These are phyloP conservation scores for Petrea volubilis DNA, from an alignment of 257 asterid genomes.

Conservation along the genomic window DNA sequence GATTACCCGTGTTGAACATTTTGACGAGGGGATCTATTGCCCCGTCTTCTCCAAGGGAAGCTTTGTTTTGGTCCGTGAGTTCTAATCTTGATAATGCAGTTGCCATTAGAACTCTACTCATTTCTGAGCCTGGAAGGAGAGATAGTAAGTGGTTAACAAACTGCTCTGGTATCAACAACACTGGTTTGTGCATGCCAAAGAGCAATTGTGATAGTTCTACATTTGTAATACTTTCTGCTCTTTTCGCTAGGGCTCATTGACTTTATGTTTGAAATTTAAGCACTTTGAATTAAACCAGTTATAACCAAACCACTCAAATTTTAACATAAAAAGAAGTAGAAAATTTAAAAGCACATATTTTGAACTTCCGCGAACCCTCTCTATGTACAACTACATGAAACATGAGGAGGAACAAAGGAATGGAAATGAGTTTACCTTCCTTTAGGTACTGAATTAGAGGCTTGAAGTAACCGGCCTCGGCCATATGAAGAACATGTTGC, in stretches of 20 bases:
- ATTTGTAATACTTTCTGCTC: too few species aligned
- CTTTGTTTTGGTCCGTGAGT: slow-evolving; percentile 70
- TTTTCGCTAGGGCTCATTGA: too few species aligned
- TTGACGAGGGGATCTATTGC: slow-evolving; percentile 66
- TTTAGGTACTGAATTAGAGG: slow-evolving; percentile 70
- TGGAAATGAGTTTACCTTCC: slow-evolving; percentile 45
- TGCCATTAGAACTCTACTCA: slow-evolving; percentile 87
- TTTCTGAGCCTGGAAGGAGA: slow-evolving; percentile 72
- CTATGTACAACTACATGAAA: neutral
- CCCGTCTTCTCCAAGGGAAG: slow-evolving; percentile 67
- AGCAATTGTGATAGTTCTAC: neutral
- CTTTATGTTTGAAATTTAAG: too few species aligned
- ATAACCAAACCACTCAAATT: too few species aligned
- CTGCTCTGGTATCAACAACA: too few species aligned
- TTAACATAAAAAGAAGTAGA: too few species aligned
- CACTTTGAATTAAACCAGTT: too few species aligned
- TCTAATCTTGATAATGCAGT: slow-evolving; percentile 75
- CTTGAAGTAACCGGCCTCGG: slow-evolving; percentile 92
- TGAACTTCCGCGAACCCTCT: neutral
- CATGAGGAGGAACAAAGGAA: neutral
- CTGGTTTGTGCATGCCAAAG: too few species aligned
- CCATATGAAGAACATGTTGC: slow-evolving; percentile 90
- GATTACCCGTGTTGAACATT: slow-evolving; percentile 79
- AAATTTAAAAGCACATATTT: neutral
- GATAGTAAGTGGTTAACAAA: neutral